Percentiles rank a stretch among this genome's conserved stretches.
These are phyloP conservation scores for Oldenlandia corymbosa DNA, from an alignment of 257 asterid genomes.

Conservation along the genomic window DNA sequence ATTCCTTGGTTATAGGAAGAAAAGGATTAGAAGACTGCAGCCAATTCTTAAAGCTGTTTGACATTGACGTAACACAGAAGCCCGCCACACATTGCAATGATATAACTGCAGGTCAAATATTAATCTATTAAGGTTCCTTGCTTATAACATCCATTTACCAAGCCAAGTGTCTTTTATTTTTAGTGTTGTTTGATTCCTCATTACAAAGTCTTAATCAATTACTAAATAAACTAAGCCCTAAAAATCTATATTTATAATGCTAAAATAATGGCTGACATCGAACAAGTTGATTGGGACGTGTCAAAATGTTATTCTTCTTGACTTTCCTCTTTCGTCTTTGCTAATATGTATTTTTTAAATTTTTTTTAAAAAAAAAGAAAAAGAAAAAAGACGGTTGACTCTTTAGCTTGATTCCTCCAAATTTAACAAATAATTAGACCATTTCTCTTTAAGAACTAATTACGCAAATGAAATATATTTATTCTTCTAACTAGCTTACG, in stretches of 20 bases:
- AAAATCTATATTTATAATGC: no score
- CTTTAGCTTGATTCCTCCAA: background rate
- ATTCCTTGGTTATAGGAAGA: no score
- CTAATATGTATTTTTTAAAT: no score
- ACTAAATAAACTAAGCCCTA: background rate
- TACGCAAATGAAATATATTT: no score
- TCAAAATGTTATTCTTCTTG: background rate
- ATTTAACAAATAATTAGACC: no score
- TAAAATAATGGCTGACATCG: conserved; percentile 10
- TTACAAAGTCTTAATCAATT: background rate
- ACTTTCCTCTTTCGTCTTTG: background rate
- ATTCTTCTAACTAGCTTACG: no score
- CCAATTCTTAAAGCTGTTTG: no score
- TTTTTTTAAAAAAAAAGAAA: no score
- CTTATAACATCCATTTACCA: background rate
- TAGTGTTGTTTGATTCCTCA: conserved; percentile 1
- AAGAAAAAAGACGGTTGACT: background rate
- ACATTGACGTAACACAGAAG: no score
- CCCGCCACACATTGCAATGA: no score
- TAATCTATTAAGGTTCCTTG: background rate
- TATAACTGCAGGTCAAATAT: background rate
- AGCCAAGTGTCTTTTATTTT: background rate
- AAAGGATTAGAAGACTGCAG: no score
- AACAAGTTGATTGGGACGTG: background rate
- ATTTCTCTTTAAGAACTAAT: no score